phyloP scores from a whole-genome alignment of 495 filamentous ascomycete species.

The Talaromyces thailandensis region DNA sequence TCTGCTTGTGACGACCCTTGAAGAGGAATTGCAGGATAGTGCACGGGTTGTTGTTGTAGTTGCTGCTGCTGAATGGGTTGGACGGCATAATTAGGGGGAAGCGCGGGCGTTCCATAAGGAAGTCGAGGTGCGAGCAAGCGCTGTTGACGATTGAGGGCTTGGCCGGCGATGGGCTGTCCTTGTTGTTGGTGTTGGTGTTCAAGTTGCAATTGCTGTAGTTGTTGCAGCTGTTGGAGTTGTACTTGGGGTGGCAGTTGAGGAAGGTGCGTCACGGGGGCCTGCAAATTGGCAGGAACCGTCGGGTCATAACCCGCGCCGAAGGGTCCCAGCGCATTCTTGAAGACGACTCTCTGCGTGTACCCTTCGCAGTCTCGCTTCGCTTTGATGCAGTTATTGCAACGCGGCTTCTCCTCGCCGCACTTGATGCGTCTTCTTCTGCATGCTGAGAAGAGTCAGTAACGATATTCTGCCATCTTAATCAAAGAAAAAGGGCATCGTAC shows the following conservation, averaged over 20 bases:
- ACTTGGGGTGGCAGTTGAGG: background rate
- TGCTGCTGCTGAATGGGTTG: background rate
- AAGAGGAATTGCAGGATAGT: background rate
- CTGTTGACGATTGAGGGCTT: background rate
- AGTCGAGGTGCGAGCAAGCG: constrained; percentile 5
- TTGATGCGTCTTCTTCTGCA: constrained; percentile 95
- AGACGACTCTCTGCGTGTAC: constrained; percentile 85
- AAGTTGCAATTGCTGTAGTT: background rate
- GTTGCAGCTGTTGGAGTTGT: background rate
- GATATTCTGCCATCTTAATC: background rate
- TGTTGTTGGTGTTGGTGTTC: background rate
- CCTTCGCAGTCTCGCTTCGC: constrained; percentile 91
- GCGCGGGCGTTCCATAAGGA: background rate
- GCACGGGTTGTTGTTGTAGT: background rate
- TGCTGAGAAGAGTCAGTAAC: constrained; percentile 40
- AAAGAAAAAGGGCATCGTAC: constrained; percentile 30
- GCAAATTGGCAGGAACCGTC: background rate
- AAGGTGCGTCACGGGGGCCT: constrained; percentile 8
- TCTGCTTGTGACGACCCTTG: background rate
- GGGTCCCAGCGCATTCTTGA: constrained; percentile 78
- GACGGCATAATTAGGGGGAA: background rate
- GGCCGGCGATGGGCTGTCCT: background rate
- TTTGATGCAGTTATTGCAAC: constrained; percentile 87
- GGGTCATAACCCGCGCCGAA: constrained; percentile 25
- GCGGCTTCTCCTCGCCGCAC: constrained; percentile 90